Base-by-base conservation (phyloP, 108 stramenopile genomes). In the Craspedostauros australis region DNA sequence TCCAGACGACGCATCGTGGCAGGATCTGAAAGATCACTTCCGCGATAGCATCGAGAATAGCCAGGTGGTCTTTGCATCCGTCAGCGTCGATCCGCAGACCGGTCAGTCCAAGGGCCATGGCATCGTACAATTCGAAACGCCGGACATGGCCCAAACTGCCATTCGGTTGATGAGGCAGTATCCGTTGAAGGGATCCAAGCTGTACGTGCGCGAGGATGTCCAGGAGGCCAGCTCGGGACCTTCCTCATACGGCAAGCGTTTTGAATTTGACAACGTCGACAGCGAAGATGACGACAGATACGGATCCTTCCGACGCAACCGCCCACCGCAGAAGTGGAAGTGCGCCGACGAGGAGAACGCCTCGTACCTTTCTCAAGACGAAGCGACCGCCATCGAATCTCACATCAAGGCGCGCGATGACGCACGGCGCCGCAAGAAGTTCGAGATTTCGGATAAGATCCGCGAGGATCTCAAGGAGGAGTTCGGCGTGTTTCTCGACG, bases 1-100 rank as follows among this genome's bases (percentile, higher is more conserved):
- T 39, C 85, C 89, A 23, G 36, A 49, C 7, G 62, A 82, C 36
- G 70, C 70, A 4, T 59, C 64, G 19, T 91, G 89, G 89, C 71
- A 91, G 71, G 82, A 82, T 49, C 61, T 89, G 61, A 88, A 91
- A 66, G 85, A 91, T 65, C 89, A 91, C 54, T 91, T 91, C 43
- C 54, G 64, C 21, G 25, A 61, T 7, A 80, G 78, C 7, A n/a
- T n/a, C n/a, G n/a, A n/a, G n/a, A n/a, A n/a, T n/a, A 84, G 88
- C 32, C 67, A 82, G 11, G 89, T 91, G 48, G 83, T 84, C 3
- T 87, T 80, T 66, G 83, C 89, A n/a, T 82, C 82, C 15, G 68
- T 91, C 16, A 79, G 77, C 48, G 55, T 75, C 31, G 83, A 91
- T 53, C 37, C 31, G 2, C 54, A 26, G 9, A 86, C 80, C 9